Evolutionary conservation across 2,329 filamentous ascomycete species (phyloP), one percentile per base, ranked within the genome.

Genomic region (Bipolaris oryzae): DNA sequence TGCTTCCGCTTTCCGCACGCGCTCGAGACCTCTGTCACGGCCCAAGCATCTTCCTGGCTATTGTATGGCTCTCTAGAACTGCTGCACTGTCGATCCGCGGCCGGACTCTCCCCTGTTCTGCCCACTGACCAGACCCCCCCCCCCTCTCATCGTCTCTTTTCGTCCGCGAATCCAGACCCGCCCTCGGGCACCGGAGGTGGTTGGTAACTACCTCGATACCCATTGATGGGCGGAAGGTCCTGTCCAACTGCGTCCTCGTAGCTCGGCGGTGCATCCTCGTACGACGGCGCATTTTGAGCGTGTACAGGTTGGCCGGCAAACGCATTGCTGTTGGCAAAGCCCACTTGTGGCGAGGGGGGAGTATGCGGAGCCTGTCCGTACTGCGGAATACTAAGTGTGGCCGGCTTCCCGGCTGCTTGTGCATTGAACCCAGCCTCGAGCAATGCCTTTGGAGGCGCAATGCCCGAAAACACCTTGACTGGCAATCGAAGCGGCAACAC

Each of bases 241-340:
- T 91, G 88, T 6, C 92, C 92, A 77, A 97, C 88, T 11, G 92
- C 92, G 76, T 97, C 93, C 76, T 96, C 92, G 71, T 98, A 98
- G 69, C 91, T 96, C 7, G 93, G 93, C 16, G 94, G 93, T n/a
- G 92, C 91, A 53, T 95, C 92, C 31, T 91, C 88, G 62, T 85
- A 81, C 2, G 76, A 78, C 10, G 72, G 84, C 20, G 75, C 70
- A 2, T 63, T 53, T 20, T 68, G 56, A 20, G 61, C 55, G 28
- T 60, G 55, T 37, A 62, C 63, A 43, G 69, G 64, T 20, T 57
- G 50, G 3, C 66, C 67, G 31, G 68, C 60, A 43, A 65, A 66
- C 49, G 59, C 66, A 31, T 58, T 61, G 13, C 47, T 41, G 46
- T 56, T 54, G 21, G 57, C 55, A 31, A 69, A 68, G 7, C 67